A percentile compares a stretch with the other conserved stretches of the same genome.
phyloP scores from a whole-genome alignment of 495 filamentous ascomycete genomes.

The Apodospora peruviana region DNA sequence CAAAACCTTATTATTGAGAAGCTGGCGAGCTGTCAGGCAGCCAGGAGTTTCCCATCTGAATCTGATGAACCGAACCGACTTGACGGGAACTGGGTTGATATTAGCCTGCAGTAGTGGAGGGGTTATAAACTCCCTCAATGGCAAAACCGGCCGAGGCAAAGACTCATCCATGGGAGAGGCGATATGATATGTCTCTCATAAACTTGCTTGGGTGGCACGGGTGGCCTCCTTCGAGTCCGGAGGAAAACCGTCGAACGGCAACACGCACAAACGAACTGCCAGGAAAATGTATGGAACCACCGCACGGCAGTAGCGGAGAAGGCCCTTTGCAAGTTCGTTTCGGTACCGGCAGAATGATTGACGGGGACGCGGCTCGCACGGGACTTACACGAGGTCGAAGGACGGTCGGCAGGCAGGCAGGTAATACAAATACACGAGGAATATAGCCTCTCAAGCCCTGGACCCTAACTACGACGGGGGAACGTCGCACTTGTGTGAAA shows the following conservation, averaged over 20 bases:
- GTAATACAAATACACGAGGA: slow-evolving; percentile 6
- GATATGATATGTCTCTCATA: neutral
- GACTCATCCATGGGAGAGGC: neutral
- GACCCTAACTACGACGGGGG: neutral
- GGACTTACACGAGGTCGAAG: slow-evolving; percentile 4
- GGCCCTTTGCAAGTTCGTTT: neutral
- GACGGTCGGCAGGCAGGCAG: neutral
- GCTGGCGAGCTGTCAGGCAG: neutral
- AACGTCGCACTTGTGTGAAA: neutral
- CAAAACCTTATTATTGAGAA: too few relatives aligned
- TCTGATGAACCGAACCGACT: slow-evolving; percentile 4
- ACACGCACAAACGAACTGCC: too few relatives aligned
- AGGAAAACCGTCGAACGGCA: neutral
- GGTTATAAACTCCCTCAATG: neutral
- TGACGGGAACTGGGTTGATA: slow-evolving; percentile 5
- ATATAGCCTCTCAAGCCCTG: slow-evolving; percentile 4
- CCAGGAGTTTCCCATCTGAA: neutral
- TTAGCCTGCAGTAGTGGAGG: slow-evolving; percentile 13
- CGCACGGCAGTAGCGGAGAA: neutral
- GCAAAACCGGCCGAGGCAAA: too few relatives aligned
- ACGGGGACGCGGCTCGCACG: slow-evolving; percentile 13
- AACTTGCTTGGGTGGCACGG: neutral
- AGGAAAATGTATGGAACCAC: neutral
- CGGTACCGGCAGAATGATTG: slow-evolving; percentile 21
- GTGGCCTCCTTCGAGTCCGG: neutral